Conservation (phyloP, 139 green algal species). For the Picochlorum costavermella region DNA sequence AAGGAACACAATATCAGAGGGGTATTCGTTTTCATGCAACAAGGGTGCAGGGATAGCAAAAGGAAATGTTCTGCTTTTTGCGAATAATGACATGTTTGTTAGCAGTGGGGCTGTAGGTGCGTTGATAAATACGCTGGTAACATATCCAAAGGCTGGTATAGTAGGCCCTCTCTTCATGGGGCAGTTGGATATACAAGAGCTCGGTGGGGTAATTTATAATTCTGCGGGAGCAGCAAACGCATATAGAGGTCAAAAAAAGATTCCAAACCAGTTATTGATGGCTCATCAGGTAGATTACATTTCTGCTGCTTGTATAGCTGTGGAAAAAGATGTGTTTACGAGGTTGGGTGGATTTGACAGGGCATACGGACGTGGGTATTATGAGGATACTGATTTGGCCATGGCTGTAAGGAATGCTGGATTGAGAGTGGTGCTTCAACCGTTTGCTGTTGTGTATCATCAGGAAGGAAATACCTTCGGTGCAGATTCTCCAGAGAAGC, state of each 20-base stretch:
- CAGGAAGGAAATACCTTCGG: slow-evolving; percentile 19
- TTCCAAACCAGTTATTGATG: neutral
- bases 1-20: neutral
- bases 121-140: neutral
- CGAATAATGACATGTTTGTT: slow-evolving; percentile 5
- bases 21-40: neutral
- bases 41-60: neutral
- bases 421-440: slow-evolving; percentile 16
- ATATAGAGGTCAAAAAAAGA: neutral
- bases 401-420: slow-evolving; percentile 2
- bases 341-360: slow-evolving; percentile 11
- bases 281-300: slow-evolving; percentile 21
- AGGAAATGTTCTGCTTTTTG: neutral
- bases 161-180: slow-evolving; percentile 21
- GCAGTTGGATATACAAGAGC: slow-evolving; percentile 8
- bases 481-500: slow-evolving; percentile 8
- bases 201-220: slow-evolving; percentile 17
- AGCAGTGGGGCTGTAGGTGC: neutral
- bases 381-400: slow-evolving; percentile 24
- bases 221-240: slow-evolving; percentile 10
- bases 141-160: neutral
- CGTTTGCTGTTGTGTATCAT: slow-evolving; percentile 20
- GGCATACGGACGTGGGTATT: neutral
- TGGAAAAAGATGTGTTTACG: neutral
- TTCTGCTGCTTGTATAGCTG: slow-evolving; percentile 20